Base-by-base conservation (phyloP, 805 yeast genomes). In the Priceomyces haplophilus region DNA sequence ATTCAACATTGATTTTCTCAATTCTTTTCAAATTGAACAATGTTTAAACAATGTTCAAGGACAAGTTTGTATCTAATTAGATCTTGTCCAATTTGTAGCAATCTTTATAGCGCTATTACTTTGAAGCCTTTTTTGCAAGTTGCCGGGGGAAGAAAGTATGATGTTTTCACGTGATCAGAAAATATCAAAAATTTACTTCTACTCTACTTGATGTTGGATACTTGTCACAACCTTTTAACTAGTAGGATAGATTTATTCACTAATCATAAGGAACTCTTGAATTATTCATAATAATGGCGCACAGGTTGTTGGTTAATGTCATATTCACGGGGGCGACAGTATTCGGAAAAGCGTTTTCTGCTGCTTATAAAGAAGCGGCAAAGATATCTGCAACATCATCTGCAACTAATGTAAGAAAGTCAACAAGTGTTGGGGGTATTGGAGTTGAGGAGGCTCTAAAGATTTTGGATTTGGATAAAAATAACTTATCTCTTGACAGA, bases 331-430 rank as follows among this genome's bases (percentile, higher is more conserved):
- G 98, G 44, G 95, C 97, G 3, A 83, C 88, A 53, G 98, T 91
- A 23, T 89, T 93, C 59, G 97, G 98, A 44, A 80, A 87, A 54
- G 99, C 99, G 0, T 93, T 93, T 62, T 76, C 88, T n/a, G 96
- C 89, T 62, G 98, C 99, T 0, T 93, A 91, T 74, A 85, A 83
- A 57, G 98, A 93, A 68, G 95, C 96, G 1, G 97, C 98, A 13
- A 87, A 91, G 40, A 90, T 90, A 42, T 82, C 95, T n/a, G 88
- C 91, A 2, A 78, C 87, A 21, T 80, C 80, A 52, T 72, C 85
- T 16, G 72, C 59, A 63, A 76, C 77, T 3, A 54, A 57, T 33
- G 65, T 68, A 29, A 54, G 61, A 35, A 68, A 67, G 53, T 75
- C 78, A 41, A 69, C 78, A 23, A 80, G 88, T 47, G 76, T 74